Evolutionary conservation across 768 basidiomycete species (phyloP).

Genomic region (Pleurotus pulmonarius): DNA sequence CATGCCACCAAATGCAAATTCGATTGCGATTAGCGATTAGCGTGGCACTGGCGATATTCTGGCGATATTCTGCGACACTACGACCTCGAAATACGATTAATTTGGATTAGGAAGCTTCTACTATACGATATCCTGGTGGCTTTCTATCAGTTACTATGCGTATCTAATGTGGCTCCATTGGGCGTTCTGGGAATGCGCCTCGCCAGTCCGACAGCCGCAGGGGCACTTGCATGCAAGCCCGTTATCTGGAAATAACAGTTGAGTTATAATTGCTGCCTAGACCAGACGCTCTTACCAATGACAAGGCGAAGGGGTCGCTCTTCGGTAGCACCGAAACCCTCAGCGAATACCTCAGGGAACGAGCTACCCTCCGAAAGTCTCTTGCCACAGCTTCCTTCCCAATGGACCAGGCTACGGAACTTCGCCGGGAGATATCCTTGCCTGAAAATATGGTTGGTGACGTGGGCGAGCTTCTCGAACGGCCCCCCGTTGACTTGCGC

Average conservation of each 20-base stretch:
- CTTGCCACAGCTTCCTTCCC: constrained; percentile 35
- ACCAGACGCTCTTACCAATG: constrained; percentile 23
- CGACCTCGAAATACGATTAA: no score
- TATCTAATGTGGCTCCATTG: constrained; percentile 1
- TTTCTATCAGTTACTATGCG: not conserved
- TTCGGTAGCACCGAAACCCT: constrained; percentile 30
- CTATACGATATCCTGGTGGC: not conserved
- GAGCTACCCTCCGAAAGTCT: constrained; percentile 21
- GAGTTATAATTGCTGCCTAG: not conserved
- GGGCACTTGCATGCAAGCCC: not conserved
- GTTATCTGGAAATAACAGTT: not conserved
- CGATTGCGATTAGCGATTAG: no score
- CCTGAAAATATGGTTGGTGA: constrained; percentile 45
- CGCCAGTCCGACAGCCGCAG: not conserved
- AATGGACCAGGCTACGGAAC: constrained; percentile 34
- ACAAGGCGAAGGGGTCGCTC: constrained; percentile 31
- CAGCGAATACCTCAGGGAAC: constrained; percentile 22
- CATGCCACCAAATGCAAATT: no score
- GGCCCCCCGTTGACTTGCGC: constrained; percentile 15
- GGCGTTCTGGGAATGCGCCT: not conserved
- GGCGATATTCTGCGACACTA: no score
- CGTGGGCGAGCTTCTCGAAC: constrained; percentile 37
- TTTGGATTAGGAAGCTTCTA: no score
- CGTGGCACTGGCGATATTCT: no score
- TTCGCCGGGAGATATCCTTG: constrained; percentile 33